Base-by-base conservation (phyloP, 2,329 filamentous ascomycete genomes). In the Ophiosphaerella herpotricha region DNA sequence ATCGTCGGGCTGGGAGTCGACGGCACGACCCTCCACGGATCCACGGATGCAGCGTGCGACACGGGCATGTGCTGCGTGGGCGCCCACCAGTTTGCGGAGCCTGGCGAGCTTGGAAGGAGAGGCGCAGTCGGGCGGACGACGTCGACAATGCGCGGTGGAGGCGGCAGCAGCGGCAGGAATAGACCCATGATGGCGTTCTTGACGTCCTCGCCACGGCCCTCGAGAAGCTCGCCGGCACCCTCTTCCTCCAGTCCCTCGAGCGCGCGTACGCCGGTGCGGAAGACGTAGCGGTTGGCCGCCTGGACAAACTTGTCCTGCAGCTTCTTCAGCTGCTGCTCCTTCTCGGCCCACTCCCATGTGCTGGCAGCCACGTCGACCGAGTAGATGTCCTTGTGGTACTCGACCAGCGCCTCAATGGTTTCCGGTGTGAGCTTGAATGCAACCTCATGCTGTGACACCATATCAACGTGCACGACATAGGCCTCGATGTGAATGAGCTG, bases 381-480 rank as follows among this genome's bases (percentile, higher is more conserved):
- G 80, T 96, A 92, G 64, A 97, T 84, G 59, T 97, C 90, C 80
- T 94, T 92, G 83, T 99, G 94, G 75, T 96, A 96, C 73, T 96
- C 90, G 73, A 96, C 88, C 58, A 99, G 84, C 44, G 89, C 79
- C 68, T 96, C 91, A 77, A 99, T 99, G 55, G 92, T 91, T 73
- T 97, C 94, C 50, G 87, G 85, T 21, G 92, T 97, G 68, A 99
- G 84, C 83, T 99, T 99, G 84, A 92, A 97, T 62, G 92, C 94
- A 68, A 99, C 91, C 79, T 97, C 94, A 74, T 96, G 94, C 76
- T 92, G 89, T 67, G 95, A 85, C 52, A 99, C 93, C 91, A 97
- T 96, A 79, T 99, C 94, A 75, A 99, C 91, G 75, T 97, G 93
- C 54, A 99, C 94, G 64, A 97, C 93, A 74, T 99, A 99, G 44